phyloP scores from a whole-genome alignment of 345 rosid species.

The Laguncularia racemosa region DNA sequence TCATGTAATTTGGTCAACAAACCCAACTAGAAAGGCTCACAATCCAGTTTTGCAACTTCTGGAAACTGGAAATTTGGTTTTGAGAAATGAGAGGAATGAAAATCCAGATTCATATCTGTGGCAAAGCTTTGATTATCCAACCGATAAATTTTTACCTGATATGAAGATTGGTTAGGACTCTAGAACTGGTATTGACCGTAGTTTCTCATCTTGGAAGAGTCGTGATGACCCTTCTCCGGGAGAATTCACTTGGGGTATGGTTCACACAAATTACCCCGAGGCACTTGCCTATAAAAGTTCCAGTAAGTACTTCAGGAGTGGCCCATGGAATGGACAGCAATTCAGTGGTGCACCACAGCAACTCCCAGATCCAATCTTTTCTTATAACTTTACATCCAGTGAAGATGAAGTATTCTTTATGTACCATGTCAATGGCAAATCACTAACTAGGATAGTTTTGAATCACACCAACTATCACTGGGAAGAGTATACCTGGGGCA shows the following conservation, averaged over 20 bases:
- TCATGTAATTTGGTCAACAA: constrained; percentile 21
- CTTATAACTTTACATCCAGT: constrained; percentile 11
- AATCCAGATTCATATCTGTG: constrained; percentile 9
- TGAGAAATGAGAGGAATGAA: constrained; percentile 11
- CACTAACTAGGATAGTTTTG: constrained; percentile 3
- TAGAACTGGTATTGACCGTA: constrained; percentile 3
- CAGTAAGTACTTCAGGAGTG: constrained; percentile 7
- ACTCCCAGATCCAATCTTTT: constrained; percentile 14
- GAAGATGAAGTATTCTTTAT: constrained; percentile 19
- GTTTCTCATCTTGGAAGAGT: constrained; percentile 29
- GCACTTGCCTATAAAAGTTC: constrained; percentile 7
- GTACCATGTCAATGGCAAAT: constrained; percentile 8
- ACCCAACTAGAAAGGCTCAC: constrained; percentile 2
- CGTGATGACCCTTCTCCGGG: constrained; percentile 30
- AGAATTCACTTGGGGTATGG: constrained; percentile 15
- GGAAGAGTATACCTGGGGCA: constrained; percentile 10
- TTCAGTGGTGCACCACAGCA: constrained; percentile 27
- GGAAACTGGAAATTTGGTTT: constrained; percentile 39
- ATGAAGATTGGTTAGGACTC: constrained; percentile 40
- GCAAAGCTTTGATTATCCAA: constrained; percentile 49
- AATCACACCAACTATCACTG: constrained; percentile 6
- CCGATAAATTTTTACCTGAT: constrained; percentile 30
- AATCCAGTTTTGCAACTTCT: constrained; percentile 26
- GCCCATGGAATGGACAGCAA: constrained; percentile 36
- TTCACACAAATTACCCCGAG: constrained; percentile 20